A percentile compares a stretch with the other conserved stretches of the same genome.
Evolutionary conservation across 2,329 filamentous ascomycete species (phyloP).

Genomic region (Macroventuria anomochaeta): DNA sequence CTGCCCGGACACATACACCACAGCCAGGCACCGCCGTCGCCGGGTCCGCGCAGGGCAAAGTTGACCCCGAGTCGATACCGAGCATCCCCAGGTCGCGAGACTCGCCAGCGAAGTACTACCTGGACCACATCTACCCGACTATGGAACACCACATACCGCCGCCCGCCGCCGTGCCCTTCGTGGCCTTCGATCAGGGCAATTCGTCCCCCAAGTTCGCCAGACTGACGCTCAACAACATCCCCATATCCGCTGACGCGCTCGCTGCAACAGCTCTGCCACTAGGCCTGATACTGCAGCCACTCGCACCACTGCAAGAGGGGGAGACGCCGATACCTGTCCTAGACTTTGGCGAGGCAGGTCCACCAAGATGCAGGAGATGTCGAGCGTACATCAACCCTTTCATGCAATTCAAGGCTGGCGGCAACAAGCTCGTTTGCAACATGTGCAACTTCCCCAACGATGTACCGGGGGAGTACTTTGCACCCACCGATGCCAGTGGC

Average conservation of each 20-base stretch:
- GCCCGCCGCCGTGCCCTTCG: conserved; percentile 84
- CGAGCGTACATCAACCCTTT: conserved; percentile 98
- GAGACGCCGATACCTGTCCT: conserved; percentile 89
- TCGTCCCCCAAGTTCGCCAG: conserved; percentile 93
- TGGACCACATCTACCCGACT: conserved; percentile 88
- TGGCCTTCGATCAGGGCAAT: conserved; percentile 96
- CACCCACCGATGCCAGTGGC: conserved; percentile 85
- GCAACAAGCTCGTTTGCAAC: conserved; percentile 97
- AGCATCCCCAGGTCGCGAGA: conserved; percentile 89
- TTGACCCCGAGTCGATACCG: conserved; percentile 91
- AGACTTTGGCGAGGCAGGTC: conserved; percentile 90
- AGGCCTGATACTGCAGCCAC: conserved; percentile 85
- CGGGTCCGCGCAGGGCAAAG: conserved; percentile 72
- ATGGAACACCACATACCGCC: conserved; percentile 94
- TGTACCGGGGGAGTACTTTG: conserved; percentile 89
- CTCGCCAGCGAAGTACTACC: conserved; percentile 79
- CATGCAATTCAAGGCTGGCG: conserved; percentile 94
- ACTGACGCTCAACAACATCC: conserved; percentile 92
- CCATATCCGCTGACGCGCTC: conserved; percentile 79
- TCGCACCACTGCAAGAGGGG: conserved; percentile 81
- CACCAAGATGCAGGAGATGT: conserved; percentile 90
- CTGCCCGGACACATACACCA: conserved; percentile 38
- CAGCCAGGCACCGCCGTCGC: conserved; percentile 46
- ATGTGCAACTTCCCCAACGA: conserved; percentile 98
- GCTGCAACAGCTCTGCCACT: conserved; percentile 82